phyloP scores from a whole-genome alignment of 2,329 filamentous ascomycete genomes.

The Incumbomyces lentus region DNA sequence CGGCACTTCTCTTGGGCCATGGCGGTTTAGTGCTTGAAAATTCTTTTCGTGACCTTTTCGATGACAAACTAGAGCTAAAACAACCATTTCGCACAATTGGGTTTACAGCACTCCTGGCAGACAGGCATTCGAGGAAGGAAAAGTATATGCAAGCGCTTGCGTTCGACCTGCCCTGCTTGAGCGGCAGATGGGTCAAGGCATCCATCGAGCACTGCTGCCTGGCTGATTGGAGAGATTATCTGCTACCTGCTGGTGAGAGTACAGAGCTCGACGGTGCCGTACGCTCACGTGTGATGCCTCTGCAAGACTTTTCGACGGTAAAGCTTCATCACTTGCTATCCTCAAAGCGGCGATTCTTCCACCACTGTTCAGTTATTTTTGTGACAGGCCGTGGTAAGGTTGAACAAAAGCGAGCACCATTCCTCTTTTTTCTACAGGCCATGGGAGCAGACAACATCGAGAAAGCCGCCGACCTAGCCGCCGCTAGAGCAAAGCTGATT shows the following conservation, averaged over 20 bases:
- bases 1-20: conserved; percentile 54
- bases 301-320: conserved; percentile 31
- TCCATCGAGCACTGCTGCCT: conserved; percentile 54
- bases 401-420: conserved; percentile 58
- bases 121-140: conserved; percentile 71
- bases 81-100: conserved; percentile 46
- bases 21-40: conserved; percentile 62
- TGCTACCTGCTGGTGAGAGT: conserved; percentile 77
- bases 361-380: conserved; percentile 57
- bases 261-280: conserved; percentile 64
- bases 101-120: conserved; percentile 78
- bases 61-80: conserved; percentile 43
- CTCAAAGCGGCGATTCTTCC: conserved; percentile 52
- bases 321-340: conserved; percentile 49
- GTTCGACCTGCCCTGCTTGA: conserved; percentile 75
- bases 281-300: conserved; percentile 59
- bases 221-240: conserved; percentile 67
- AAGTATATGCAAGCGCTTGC: conserved; percentile 95
- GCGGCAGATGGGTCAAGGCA: conserved; percentile 67
- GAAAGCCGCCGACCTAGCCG: conserved; percentile 53
- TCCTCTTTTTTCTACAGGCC: conserved; percentile 69
- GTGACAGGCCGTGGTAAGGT: conserved; percentile 55
- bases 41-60: conserved; percentile 74
- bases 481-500: conserved; percentile 46
- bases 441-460: conserved; percentile 60